These are phyloP conservation scores for Sphagnurus paluster DNA, from an alignment of 1,284 basidiomycete species.

Conservation along the genomic window DNA sequence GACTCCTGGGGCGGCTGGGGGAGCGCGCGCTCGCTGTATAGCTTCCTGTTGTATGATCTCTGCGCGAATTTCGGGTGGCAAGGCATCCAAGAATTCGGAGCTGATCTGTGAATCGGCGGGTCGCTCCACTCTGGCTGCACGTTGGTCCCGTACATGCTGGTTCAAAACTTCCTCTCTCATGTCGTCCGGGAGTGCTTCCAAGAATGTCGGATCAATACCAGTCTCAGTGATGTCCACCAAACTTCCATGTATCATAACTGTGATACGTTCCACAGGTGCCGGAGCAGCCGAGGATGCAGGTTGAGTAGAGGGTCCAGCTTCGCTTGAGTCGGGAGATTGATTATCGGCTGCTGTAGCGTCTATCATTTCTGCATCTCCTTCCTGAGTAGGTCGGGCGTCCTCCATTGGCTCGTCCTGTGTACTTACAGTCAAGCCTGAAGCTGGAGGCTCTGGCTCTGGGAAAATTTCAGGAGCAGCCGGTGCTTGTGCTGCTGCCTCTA, in stretches of 20 bases:
- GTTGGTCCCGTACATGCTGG: constrained; percentile 93
- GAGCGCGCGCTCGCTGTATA: constrained; percentile 69
- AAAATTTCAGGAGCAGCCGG: constrained; percentile 26
- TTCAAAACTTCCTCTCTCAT: constrained; percentile 99
- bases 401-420: constrained; percentile 28
- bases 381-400: constrained; percentile 23
- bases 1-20: constrained; percentile 41
- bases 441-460: constrained; percentile 9
- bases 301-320: constrained; percentile 22
- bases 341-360: constrained; percentile 30
- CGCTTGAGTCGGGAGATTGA: constrained; percentile 14
- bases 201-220: constrained; percentile 97
- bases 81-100: constrained; percentile 92
- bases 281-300: constrained; percentile 26
- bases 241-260: constrained; percentile 88
- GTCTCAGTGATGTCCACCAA: constrained; percentile 99
- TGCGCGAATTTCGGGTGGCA: constrained; percentile 94
- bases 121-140: constrained; percentile 70
- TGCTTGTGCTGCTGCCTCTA: constrained; percentile 29
- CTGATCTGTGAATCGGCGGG: constrained; percentile 88
- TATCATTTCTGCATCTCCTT: constrained; percentile 43
- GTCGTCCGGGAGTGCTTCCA: constrained; percentile 97
- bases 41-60: constrained; percentile 97
- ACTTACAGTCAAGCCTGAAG: constrained; percentile 16
- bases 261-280: constrained; percentile 54